Evolutionary conservation across 768 basidiomycete species (phyloP).

Genomic region (Pulveroboletus sp.): DNA sequence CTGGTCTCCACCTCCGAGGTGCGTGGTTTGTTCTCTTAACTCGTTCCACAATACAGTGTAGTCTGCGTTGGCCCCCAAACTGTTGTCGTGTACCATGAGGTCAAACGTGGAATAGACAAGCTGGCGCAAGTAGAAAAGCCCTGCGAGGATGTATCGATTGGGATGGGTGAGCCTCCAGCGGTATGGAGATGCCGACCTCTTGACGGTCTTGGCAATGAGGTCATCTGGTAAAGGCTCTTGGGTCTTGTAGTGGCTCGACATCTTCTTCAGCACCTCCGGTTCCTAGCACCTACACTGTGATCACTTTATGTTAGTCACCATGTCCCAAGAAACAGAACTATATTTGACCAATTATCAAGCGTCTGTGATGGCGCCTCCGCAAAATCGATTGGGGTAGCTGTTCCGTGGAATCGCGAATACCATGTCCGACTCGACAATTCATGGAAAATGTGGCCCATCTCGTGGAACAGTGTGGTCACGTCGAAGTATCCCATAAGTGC

Average conservation of each 20-base stretch:
- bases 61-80: conserved; percentile 53
- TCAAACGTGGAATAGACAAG: conserved; percentile 62
- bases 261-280: conserved; percentile 64
- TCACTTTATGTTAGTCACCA: not conserved
- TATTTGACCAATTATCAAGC: conserved; percentile 78
- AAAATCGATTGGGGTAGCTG: conserved; percentile 74
- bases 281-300: conserved; percentile 65
- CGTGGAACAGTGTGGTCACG: conserved; percentile 90
- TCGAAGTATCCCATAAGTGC: conserved; percentile 86
- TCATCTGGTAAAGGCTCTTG: conserved; percentile 66
- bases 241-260: conserved; percentile 79
- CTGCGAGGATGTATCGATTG: conserved; percentile 77
- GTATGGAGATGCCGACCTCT: conserved; percentile 41
- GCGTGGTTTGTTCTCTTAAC: conserved; percentile 63
- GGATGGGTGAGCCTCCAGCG: not conserved
- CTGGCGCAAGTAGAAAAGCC: conserved; percentile 65
- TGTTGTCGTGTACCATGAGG: conserved; percentile 24
- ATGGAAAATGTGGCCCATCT: conserved; percentile 78
- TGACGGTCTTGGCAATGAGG: conserved; percentile 70
- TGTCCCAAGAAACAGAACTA: not conserved
- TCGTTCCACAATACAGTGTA: conserved; percentile 79
- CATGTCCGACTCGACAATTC: conserved; percentile 65
- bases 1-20: conserved; percentile 54
- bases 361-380: conserved; percentile 91
- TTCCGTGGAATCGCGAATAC: conserved; percentile 80